Conservation (phyloP, 805 yeast species). For the Ogataea trehalophila region DNA sequence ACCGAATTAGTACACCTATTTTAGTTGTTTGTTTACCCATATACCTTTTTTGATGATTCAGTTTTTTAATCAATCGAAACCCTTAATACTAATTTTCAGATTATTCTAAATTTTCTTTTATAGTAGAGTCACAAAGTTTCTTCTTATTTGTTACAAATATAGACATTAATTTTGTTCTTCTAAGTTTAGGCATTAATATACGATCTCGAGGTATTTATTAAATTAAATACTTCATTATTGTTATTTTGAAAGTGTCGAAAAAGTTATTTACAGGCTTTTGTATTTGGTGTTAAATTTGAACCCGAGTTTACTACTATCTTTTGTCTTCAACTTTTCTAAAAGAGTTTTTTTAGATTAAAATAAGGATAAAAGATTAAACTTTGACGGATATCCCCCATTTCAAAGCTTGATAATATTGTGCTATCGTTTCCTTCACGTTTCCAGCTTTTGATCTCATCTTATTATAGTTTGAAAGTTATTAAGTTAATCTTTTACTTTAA, state of each 20-base stretch:
- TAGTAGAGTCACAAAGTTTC: neutral
- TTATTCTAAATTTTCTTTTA: neutral
- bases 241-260: constrained; percentile 9
- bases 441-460: constrained; percentile 13
- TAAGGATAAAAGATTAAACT: constrained; percentile 14
- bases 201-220: constrained; percentile 20
- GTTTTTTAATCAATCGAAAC: too few relatives aligned
- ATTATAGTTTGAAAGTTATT: constrained; percentile 7
- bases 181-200: neutral
- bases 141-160: constrained; percentile 10
- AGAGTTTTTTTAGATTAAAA: neutral
- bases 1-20: too few relatives aligned
- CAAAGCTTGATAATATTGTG: constrained; percentile 22
- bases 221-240: constrained; percentile 19
- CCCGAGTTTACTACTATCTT: constrained; percentile 18
- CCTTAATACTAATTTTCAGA: too few relatives aligned
- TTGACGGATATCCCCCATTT: constrained; percentile 34
- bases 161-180: constrained; percentile 5
- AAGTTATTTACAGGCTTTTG: constrained; percentile 18
- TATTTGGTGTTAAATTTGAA: constrained; percentile 25
- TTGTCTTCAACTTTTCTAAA: neutral
- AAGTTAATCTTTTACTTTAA: constrained; percentile 7
- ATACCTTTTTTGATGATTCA: too few relatives aligned
- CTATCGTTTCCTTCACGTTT: constrained; percentile 18
- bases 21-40: too few relatives aligned